Percentiles rank a stretch among this genome's conserved stretches.
phyloP scores from a whole-genome alignment of 192 early-diverging fungal species.

The Glomus cerebriforme region DNA sequence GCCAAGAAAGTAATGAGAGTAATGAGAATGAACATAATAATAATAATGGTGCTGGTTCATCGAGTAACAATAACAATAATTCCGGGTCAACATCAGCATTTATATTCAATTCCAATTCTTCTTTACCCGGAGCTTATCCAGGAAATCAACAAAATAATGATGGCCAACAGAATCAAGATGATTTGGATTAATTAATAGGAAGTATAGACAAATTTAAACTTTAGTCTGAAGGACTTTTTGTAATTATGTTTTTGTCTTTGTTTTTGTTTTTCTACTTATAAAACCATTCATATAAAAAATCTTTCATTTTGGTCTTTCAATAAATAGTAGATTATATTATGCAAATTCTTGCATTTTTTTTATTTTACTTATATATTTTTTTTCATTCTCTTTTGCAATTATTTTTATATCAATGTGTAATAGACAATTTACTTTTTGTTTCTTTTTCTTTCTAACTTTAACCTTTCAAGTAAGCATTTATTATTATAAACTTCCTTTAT shows the following conservation, averaged over 20 bases:
- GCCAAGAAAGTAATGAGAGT: background rate
- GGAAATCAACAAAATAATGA: constrained; percentile 3
- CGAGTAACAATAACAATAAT: background rate
- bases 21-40: constrained; percentile 12
- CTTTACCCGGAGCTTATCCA: background rate
- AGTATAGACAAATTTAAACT: background rate
- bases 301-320: no score
- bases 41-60: constrained; percentile 17
- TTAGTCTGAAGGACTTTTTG: background rate
- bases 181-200: background rate
- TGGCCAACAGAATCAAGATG: background rate
- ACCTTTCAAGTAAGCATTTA: background rate
- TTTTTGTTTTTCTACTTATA: background rate
- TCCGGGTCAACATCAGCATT: background rate
- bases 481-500: background rate
- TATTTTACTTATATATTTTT: background rate
- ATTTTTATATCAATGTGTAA: constrained; percentile 11
- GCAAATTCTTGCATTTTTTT: no score
- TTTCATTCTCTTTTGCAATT: constrained; percentile 20
- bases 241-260: constrained; percentile 16
- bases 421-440: background rate
- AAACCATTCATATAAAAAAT: no score
- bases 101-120: background rate
- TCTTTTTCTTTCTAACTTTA: background rate
- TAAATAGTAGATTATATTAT: no score